These are phyloP conservation scores for Xerocomellus dryophilus DNA, from an alignment of 768 basidiomycete species.

Conservation along the genomic window DNA sequence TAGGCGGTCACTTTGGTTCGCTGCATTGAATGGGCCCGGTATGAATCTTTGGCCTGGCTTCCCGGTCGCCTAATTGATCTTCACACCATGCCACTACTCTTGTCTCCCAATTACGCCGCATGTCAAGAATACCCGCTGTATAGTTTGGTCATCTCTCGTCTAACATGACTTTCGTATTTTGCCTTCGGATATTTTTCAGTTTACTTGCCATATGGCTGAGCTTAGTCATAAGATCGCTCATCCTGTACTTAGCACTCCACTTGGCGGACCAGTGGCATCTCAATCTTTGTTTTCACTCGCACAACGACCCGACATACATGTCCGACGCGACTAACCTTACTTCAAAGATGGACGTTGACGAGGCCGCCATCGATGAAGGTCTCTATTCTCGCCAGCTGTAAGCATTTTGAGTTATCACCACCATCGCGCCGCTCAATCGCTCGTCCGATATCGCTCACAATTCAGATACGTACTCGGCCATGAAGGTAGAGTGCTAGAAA, in stretches of 20 bases:
- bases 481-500: constrained; percentile 58
- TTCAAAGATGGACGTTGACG: constrained; percentile 81
- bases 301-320: constrained; percentile 28
- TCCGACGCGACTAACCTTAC: constrained; percentile 34
- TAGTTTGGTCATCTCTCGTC: not conserved
- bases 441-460: constrained; percentile 17
- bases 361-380: constrained; percentile 87
- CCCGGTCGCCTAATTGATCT: not conserved
- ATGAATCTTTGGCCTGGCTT: not conserved
- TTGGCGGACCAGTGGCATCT: not conserved
- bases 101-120: not conserved
- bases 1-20: not conserved
- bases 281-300: constrained; percentile 3
- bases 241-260: not conserved
- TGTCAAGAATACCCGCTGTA: not conserved
- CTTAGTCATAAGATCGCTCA: constrained; percentile 22
- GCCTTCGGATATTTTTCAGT: not conserved
- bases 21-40: too few species aligned
- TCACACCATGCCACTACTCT: not conserved
- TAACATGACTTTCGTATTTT: not conserved
- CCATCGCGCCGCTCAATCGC: constrained; percentile 15
- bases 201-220: not conserved
- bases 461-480: constrained; percentile 91
- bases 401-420: constrained; percentile 34
- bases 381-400: constrained; percentile 92